Evolutionary conservation across 1,284 basidiomycete genomes (phyloP), one percentile per base, ranked within the genome.

Genomic region (Sanghuangporus weigelae): DNA sequence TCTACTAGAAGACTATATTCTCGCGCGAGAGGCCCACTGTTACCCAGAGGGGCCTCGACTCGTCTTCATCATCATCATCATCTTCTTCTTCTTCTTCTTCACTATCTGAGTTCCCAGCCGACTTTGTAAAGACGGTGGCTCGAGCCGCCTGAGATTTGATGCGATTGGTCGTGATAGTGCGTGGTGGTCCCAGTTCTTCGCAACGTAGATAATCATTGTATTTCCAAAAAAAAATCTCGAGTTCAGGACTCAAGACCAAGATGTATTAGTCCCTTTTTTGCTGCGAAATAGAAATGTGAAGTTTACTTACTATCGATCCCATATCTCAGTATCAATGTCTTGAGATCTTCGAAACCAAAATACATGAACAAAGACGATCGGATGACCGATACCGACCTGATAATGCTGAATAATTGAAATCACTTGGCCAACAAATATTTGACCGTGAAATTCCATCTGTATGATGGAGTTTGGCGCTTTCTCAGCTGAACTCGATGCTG

Each of bases 251-350:
- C 23, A 21, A 54, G 16, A 16, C n/a, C n/a, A n/a, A n/a, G 10
- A 21, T 35, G 36, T 21, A 44, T 60, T 16, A 38, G 48, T 31
- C 10, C 14, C 14, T 11, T n/a, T 6, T 40, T 31, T 49, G 44
- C 4, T 14, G 19, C 19, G 49, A 54, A 39, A 57, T 35, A 16
- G 7, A 19, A 49, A 49, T 8, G 21, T 21, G 23, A 8, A 51
- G 54, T 31, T 57, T 57, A 53, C 61, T 31, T 57, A 62, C 61
- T 62, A 62, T 62, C 19, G 44, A 21, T 62, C 61, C 61, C 61
- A 62, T 31, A 38, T 26, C 1, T 5, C n/a, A 4, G 54, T 62
- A 40, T 46, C 26, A 3, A 35, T 21, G 7, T 56, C 44, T 38
- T 26, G 10, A n/a, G 56, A 48, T 0, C 54, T 39, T n/a, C 54